Conservation (phyloP, 345 rosid species). For the Aquilaria sinensis region DNA sequence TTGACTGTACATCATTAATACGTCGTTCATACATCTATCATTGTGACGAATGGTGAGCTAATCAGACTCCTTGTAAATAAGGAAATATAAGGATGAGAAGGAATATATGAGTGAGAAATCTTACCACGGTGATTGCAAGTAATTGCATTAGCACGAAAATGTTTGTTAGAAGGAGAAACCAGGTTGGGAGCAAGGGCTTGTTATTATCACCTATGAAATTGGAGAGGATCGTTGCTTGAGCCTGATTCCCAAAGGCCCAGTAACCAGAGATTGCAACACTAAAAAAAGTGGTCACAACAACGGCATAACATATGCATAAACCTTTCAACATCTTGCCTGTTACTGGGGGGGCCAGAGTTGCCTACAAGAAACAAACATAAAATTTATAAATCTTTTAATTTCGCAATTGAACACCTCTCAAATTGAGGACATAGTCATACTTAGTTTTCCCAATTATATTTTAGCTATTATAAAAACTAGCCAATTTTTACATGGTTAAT, state of each 20-base stretch:
- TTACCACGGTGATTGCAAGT: constrained; percentile 35
- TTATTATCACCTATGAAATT: constrained; percentile 31
- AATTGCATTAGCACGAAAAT: constrained; percentile 39
- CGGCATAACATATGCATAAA: constrained; percentile 38
- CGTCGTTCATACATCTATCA: no score
- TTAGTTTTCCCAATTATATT: no score
- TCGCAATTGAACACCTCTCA: background rate
- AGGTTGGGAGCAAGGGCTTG: constrained; percentile 38
- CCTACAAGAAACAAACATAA: constrained; percentile 18
- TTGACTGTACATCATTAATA: no score
- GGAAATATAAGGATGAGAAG: no score
- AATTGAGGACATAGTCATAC: background rate
- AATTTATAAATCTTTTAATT: no score
- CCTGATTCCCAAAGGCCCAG: constrained; percentile 51
- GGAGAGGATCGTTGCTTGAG: constrained; percentile 21
- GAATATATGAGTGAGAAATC: background rate
- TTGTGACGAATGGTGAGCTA: no score
- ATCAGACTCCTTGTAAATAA: no score
- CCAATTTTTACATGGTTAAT: no score
- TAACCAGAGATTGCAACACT: constrained; percentile 48
- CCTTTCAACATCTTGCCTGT: constrained; percentile 68
- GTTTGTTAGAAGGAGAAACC: constrained; percentile 42
- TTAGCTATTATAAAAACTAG: no score
- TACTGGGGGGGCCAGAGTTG: constrained; percentile 52
- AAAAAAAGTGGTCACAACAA: constrained; percentile 29